These are phyloP conservation scores for Porphyrellus cyaneotinctus DNA, from an alignment of 768 basidiomycete genomes.

Conservation along the genomic window DNA sequence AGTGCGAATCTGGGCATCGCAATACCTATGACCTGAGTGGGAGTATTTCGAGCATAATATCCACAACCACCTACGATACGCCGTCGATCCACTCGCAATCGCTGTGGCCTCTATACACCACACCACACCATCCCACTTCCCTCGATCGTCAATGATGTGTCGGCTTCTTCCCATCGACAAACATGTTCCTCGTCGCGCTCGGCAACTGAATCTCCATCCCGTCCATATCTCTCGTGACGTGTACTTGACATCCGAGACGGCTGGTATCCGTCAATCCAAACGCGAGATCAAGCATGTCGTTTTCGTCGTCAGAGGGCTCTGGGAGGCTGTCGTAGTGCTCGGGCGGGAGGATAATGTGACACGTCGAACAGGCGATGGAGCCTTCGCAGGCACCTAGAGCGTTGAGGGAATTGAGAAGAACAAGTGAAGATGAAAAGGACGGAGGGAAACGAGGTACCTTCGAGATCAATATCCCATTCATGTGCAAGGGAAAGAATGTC, in stretches of 20 bases:
- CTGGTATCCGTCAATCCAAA: constrained; percentile 96
- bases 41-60: constrained; percentile 16
- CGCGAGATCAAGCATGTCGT: constrained; percentile 97
- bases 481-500: constrained; percentile 88
- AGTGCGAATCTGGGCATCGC: not conserved
- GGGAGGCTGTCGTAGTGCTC: constrained; percentile 81
- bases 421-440: not conserved
- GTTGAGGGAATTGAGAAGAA: not conserved
- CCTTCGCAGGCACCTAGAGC: constrained; percentile 91
- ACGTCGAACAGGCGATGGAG: constrained; percentile 95
- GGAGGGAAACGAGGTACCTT: constrained; percentile 53
- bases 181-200: constrained; percentile 94
- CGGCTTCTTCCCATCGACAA: constrained; percentile 76
- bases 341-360: constrained; percentile 69
- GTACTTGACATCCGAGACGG: constrained; percentile 72
- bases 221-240: constrained; percentile 76
- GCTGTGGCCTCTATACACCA: not conserved
- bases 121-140: not conserved
- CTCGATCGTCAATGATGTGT: constrained; percentile 38
- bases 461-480: constrained; percentile 93
- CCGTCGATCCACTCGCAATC: not conserved
- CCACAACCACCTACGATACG: constrained; percentile 14
- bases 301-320: constrained; percentile 97
- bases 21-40: constrained; percentile 4
- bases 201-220: constrained; percentile 85